These are phyloP conservation scores for Termitomyces sp. DNA, from an alignment of 1,284 basidiomycete genomes.

Conservation along the genomic window DNA sequence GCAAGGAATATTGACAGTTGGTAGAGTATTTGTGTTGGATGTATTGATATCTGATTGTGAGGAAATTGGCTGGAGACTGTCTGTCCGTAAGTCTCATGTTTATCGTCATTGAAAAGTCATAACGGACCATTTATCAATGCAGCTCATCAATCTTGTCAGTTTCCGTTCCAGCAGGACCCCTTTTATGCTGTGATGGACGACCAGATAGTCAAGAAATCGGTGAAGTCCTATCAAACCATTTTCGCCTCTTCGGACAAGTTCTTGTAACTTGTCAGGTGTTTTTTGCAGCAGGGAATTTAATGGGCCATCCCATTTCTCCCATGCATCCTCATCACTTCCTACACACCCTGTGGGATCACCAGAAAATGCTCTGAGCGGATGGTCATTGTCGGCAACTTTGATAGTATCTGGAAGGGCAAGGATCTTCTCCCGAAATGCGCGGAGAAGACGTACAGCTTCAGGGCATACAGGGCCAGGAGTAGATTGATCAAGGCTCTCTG, in stretches of 20 bases:
- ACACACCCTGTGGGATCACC: conserved; percentile 13
- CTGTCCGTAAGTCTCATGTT: too few species aligned
- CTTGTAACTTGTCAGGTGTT: not conserved
- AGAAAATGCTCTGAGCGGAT: conserved; percentile 15
- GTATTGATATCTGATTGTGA: too few species aligned
- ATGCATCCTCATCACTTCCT: conserved; percentile 13
- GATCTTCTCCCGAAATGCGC: too few species aligned
- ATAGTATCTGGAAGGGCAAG: too few species aligned
- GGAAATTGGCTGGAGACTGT: too few species aligned
- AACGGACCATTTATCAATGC: not conserved
- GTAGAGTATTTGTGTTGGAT: too few species aligned
- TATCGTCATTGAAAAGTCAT: too few species aligned
- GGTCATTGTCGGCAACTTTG: not conserved
- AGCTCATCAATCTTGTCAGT: not conserved
- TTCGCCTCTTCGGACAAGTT: conserved; percentile 4
- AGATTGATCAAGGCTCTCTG: too few species aligned
- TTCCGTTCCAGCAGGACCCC: conserved; percentile 1
- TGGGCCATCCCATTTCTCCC: conserved; percentile 17
- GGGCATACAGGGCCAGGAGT: too few species aligned
- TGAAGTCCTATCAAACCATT: conserved; percentile 5
- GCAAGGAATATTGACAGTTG: too few species aligned
- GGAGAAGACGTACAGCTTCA: too few species aligned
- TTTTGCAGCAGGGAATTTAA: conserved; percentile 11
- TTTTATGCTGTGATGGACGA: not conserved
- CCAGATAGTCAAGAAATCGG: conserved; percentile 9